Conservation (phyloP, 176 grass and related monocot genomes). For the Areca catechu region DNA sequence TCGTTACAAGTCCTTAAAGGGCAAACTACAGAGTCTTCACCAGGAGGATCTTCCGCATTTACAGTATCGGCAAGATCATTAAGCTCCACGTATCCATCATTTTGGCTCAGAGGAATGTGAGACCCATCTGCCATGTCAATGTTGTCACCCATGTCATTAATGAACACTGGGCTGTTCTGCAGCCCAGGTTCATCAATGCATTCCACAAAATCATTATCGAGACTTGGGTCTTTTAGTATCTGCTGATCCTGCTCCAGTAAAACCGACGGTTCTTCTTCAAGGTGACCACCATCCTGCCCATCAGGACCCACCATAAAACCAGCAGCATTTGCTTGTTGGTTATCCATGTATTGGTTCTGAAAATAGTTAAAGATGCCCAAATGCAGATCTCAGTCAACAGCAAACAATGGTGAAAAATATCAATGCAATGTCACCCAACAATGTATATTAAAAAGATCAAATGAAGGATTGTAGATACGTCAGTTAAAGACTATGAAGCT, state of each 20-base stretch:
- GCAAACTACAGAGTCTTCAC: conserved; percentile 2
- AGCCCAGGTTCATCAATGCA: neutral
- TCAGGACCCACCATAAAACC: conserved; percentile 23
- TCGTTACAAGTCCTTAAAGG: conserved; percentile 3
- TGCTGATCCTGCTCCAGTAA: conserved; percentile 2
- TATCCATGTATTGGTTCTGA: conserved; percentile 18
- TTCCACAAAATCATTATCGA: neutral
- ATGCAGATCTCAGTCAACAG: too few relatives aligned
- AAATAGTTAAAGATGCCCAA: too few relatives aligned
- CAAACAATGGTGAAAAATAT: too few relatives aligned
- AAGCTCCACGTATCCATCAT: conserved; percentile 17
- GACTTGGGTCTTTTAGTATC: neutral
- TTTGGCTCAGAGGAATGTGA: neutral
- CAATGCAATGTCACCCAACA: too few relatives aligned
- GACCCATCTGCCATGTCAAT: neutral
- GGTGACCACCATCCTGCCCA: conserved; percentile 21
- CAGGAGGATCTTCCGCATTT: neutral
- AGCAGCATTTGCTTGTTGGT: conserved; percentile 27
- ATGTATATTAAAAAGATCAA: too few relatives aligned
- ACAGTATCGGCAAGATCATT: conserved; percentile 3
- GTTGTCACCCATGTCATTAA: conserved; percentile 2
- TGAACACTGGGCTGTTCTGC: neutral
- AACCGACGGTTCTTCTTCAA: neutral
- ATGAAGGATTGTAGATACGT: too few relatives aligned
- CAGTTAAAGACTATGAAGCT: too few relatives aligned